phyloP scores from a whole-genome alignment of 176 grass and related monocot genomes.

The Thalia dealbata region DNA sequence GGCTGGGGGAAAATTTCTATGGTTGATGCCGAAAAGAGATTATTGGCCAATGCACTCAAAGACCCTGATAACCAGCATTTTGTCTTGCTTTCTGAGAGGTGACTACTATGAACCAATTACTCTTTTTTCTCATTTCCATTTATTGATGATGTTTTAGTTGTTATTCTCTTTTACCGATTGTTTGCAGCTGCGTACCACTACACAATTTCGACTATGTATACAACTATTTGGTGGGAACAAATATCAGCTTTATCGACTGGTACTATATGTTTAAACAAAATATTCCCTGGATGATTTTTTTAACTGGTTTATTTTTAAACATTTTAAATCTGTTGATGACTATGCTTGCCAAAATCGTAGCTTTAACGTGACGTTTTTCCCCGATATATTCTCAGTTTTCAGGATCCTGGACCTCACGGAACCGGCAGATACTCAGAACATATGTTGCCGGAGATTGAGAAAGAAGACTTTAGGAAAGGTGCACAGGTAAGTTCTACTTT shows the following conservation, averaged over 20 bases:
- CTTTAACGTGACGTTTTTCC: not conserved
- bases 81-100: conserved; percentile 93
- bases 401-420: conserved; percentile 95
- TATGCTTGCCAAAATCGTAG: not conserved
- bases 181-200: conserved; percentile 79
- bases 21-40: conserved; percentile 89
- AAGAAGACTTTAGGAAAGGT: conserved; percentile 89
- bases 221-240: conserved; percentile 91
- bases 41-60: conserved; percentile 82
- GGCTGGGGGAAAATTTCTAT: conserved; percentile 93
- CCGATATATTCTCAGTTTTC: conserved; percentile 48
- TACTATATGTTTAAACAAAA: not conserved
- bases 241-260: conserved; percentile 98
- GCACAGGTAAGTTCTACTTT: conserved; percentile 57
- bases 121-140: conserved; percentile 4
- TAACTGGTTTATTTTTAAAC: not conserved
- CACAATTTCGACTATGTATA: conserved; percentile 99
- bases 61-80: conserved; percentile 96
- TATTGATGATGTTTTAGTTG: not conserved
- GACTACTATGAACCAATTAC: not conserved
- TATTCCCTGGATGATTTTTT: not conserved
- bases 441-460: conserved; percentile 78
- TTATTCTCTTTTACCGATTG: conserved; percentile 14
- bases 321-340: not conserved
- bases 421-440: conserved; percentile 70